Evolutionary conservation across 768 basidiomycete species (phyloP).

Genomic region (Ramaria sp.): DNA sequence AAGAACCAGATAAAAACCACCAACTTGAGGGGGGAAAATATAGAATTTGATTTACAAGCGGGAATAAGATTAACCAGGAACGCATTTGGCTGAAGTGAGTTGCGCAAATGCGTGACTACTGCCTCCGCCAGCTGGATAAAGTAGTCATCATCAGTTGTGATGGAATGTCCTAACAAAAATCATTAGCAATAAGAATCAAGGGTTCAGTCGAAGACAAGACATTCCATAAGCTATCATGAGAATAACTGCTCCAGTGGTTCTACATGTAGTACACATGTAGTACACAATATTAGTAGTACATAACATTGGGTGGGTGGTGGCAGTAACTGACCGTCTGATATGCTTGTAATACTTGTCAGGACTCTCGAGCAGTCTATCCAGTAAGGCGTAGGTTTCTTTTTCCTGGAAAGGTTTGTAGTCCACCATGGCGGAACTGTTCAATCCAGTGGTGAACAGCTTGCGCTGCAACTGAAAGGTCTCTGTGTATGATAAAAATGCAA

Average conservation of each 20-base stretch:
- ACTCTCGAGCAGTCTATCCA: neutral
- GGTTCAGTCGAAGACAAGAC: neutral
- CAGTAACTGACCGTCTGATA: neutral
- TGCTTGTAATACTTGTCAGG: slow-evolving; percentile 2
- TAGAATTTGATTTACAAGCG: slow-evolving; percentile 17
- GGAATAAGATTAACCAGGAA: slow-evolving; percentile 43
- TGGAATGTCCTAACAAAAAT: neutral
- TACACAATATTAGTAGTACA: neutral
- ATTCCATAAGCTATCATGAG: neutral
- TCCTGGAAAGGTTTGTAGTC: neutral
- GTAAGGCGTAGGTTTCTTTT: neutral
- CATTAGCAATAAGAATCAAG: neutral
- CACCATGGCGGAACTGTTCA: neutral
- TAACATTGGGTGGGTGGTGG: no score
- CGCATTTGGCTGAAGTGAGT: slow-evolving; percentile 39
- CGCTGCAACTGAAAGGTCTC: slow-evolving; percentile 1
- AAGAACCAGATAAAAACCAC: neutral
- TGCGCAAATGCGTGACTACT: slow-evolving; percentile 39
- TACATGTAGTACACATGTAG: no score
- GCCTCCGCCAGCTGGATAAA: slow-evolving; percentile 42
- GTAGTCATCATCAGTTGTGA: slow-evolving; percentile 24
- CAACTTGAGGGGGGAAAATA: neutral
- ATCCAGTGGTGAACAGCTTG: neutral
- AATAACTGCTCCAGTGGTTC: slow-evolving; percentile 5
- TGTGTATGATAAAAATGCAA: neutral